phyloP scores from a whole-genome alignment of 306 rosid species.

The Macrotyloma uniflorum region DNA sequence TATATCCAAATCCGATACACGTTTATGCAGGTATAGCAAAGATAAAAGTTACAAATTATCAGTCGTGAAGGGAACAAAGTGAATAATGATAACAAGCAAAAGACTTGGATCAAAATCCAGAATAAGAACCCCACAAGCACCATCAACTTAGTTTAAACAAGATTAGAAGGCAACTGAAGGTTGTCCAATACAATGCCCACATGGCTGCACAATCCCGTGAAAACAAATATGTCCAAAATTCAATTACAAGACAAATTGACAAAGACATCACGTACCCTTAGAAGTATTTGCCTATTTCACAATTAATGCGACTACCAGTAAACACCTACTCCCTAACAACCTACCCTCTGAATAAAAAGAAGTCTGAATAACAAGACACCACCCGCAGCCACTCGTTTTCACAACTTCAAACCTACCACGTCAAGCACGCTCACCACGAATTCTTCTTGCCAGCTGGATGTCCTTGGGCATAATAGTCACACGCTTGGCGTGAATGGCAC shows the following conservation, averaged over 20 bases:
- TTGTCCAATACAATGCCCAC: conserved; percentile 41
- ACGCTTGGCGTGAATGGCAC: conserved; percentile 95
- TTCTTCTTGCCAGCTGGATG: conserved; percentile 89
- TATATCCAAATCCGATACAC: too few species aligned
- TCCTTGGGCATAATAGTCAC: conserved; percentile 97
- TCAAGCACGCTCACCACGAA: conserved; percentile 94
- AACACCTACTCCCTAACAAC: conserved; percentile 32
- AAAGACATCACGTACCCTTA: conserved; percentile 25
- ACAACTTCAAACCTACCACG: background rate
- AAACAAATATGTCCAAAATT: background rate
- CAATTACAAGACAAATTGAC: conserved; percentile 18
- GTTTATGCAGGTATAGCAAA: too few species aligned
- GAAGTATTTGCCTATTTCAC: conserved; percentile 31
- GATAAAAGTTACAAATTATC: too few species aligned
- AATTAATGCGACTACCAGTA: conserved; percentile 27
- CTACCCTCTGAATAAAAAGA: conserved; percentile 7
- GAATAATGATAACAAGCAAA: too few species aligned
- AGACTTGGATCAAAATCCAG: background rate
- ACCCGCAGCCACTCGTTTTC: conserved; percentile 54
- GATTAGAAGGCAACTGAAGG: conserved; percentile 53
- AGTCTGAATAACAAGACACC: conserved; percentile 38
- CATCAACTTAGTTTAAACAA: conserved; percentile 27
- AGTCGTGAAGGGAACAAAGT: too few species aligned
- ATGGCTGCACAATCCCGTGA: conserved; percentile 53
- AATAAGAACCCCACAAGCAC: background rate